A percentile compares a stretch with the other conserved stretches of the same genome.
Evolutionary conservation across 2,329 filamentous ascomycete species (phyloP).

Genomic region (Fusarium sp.): DNA sequence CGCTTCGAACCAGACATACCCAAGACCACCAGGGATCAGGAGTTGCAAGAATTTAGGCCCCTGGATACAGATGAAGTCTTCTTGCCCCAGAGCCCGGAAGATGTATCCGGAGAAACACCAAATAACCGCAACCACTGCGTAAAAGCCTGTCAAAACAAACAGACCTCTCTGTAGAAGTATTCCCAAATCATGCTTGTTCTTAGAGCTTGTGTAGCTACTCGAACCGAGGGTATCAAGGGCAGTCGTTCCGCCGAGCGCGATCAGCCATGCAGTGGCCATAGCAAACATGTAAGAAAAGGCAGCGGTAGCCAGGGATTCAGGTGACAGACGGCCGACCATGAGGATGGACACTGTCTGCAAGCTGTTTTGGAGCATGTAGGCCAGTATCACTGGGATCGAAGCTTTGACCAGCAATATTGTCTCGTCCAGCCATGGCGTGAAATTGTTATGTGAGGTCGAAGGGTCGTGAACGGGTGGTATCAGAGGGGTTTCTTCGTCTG

Average conservation of each 20-base stretch:
- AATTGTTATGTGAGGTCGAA: not conserved
- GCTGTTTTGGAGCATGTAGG: conserved; percentile 88
- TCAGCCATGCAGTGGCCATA: conserved; percentile 88
- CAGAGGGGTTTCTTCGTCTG: conserved; percentile 42
- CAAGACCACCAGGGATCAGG: conserved; percentile 83
- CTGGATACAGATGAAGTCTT: conserved; percentile 80
- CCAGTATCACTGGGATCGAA: conserved; percentile 83
- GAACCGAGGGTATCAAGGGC: conserved; percentile 88
- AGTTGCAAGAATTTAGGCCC: conserved; percentile 79
- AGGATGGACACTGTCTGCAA: conserved; percentile 86
- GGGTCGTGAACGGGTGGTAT: not conserved
- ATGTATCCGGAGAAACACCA: conserved; percentile 82
- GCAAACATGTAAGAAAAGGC: conserved; percentile 96
- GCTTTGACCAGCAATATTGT: conserved; percentile 70
- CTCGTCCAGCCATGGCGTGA: conserved; percentile 44
- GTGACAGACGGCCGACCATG: conserved; percentile 82
- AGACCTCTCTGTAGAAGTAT: conserved; percentile 83
- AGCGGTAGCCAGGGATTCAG: conserved; percentile 83
- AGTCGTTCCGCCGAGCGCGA: conserved; percentile 86
- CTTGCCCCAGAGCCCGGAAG: conserved; percentile 81
- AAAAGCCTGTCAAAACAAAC: conserved; percentile 78
- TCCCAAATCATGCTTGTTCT: conserved; percentile 82
- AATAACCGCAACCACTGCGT: conserved; percentile 77
- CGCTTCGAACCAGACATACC: conserved; percentile 88
- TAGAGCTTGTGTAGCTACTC: conserved; percentile 83